phyloP scores from a whole-genome alignment of 306 rosid species.

The Cicer pinnatifidum region DNA sequence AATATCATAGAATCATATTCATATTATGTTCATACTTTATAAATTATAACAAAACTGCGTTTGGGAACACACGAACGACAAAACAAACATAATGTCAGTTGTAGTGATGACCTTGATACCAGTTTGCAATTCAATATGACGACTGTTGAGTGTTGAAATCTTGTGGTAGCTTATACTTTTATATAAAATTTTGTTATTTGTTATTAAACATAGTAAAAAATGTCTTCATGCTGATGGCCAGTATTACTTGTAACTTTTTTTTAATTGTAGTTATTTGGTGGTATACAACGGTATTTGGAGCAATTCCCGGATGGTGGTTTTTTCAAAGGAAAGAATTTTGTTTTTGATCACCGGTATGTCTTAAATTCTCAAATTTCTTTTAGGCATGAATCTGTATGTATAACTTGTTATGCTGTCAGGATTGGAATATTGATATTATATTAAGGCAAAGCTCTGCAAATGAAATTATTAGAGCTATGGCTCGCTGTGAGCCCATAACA shows the following conservation, averaged over 20 bases:
- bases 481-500: not conserved
- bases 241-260: conserved; percentile 31
- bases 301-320: conserved; percentile 89
- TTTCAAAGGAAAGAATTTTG: conserved; percentile 91
- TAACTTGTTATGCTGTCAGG: conserved; percentile 35
- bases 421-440: conserved; percentile 26
- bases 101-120: conserved; percentile 5
- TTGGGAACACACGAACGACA: not conserved
- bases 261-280: conserved; percentile 80
- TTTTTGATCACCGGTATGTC: conserved; percentile 86
- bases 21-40: not conserved
- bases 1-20: conserved; percentile 3
- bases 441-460: not conserved
- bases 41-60: not conserved
- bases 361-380: conserved; percentile 32
- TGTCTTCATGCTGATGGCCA: conserved; percentile 17
- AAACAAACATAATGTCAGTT: not conserved
- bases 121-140: conserved; percentile 17
- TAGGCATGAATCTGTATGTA: conserved; percentile 4
- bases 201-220: not conserved
- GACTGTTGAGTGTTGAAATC: conserved; percentile 34
- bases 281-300: conserved; percentile 92
- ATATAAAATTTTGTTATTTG: not conserved
- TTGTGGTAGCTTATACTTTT: conserved; percentile 27
- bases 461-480: conserved; percentile 21